Base-by-base conservation (phyloP, 768 basidiomycete species). In the Hysterangium stoloniferum region DNA sequence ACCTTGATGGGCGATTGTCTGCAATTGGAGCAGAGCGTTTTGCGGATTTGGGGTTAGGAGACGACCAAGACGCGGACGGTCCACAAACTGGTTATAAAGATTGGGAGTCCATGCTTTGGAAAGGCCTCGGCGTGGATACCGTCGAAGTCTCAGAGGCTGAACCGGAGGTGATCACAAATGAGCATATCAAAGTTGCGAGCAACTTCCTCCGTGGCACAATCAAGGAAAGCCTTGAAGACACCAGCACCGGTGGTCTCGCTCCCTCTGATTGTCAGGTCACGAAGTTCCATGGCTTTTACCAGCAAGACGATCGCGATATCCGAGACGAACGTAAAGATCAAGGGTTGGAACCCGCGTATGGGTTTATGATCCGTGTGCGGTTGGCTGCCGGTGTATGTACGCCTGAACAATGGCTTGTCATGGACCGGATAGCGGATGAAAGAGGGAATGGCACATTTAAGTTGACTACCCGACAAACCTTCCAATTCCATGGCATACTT, bases 401-500 rank as follows among this genome's bases (percentile, higher is more conserved):
- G 24, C 85, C 95, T 3, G 69, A 79, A 32, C 96, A 99, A 68
- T 98, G 96, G 96, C 71, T 94, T 45, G 79, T 84, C 57, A 91
- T 99, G 82, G 91, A 97, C 68, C 84, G 85, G 59, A 97, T 99
- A 58, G 80, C 96, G 48, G 96, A 98, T 63, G 89, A 92, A 65
- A 89, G 93, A 65, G 96, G 92, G 5, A 86, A 80, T 54, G 82
- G 86, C 40, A 91, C 94, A 4, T 86, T 98, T 71, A 99, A 99
- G 74, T 83, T 99, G 57, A 99, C 96, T 41, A 99, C 96, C 29
- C 77, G 96, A 55, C 82, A 92, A 65, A 99, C 96, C 8, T 99
- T 98, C 84, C 96, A 99, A 69, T 98, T 96, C 77, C 96, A 99
- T 66, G 96, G 96, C 50, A 89, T 99, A 58, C 91, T 99, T 72